Evolutionary conservation across 371 early-diverging fungal species (phyloP).

Genomic region (Mortierella sp.): DNA sequence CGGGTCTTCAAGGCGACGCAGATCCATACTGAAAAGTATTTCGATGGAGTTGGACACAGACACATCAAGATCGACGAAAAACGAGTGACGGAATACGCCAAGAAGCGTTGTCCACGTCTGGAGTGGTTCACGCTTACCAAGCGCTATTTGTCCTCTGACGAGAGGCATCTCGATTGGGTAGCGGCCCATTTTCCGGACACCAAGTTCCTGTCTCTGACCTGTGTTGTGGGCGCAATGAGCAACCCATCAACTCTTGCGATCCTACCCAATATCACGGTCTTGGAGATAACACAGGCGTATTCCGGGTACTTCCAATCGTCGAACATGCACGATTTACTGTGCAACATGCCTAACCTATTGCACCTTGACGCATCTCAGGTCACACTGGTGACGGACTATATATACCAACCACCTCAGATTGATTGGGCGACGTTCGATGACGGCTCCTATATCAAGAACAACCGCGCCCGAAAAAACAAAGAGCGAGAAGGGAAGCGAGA

Average conservation of each 20-base stretch:
- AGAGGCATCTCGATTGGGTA: neutral
- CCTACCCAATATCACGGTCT: slow-evolving; percentile 15
- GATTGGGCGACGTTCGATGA: neutral
- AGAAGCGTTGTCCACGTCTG: slow-evolving; percentile 14
- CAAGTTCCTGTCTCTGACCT: slow-evolving; percentile 6
- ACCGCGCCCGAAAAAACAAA: slow-evolving; percentile 2
- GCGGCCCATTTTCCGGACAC: neutral
- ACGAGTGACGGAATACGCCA: slow-evolving; percentile 8
- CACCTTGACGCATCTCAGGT: slow-evolving; percentile 1
- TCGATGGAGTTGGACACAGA: neutral
- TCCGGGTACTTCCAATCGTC: neutral
- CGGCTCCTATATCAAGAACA: neutral
- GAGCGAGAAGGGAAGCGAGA: slow-evolving; percentile 8
- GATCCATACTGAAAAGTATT: neutral
- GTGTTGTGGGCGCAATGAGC: neutral
- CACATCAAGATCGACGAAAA: neutral
- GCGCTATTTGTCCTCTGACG: neutral
- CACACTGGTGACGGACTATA: neutral
- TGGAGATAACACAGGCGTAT: neutral
- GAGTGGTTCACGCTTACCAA: slow-evolving; percentile 17
- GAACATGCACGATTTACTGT: slow-evolving; percentile 6
- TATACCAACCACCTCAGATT: neutral
- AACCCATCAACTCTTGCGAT: neutral
- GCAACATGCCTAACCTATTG: slow-evolving; percentile 17
- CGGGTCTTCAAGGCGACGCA: slow-evolving; percentile 13